These are phyloP conservation scores for Russula brevipes DNA, from an alignment of 768 basidiomycete species.

Conservation along the genomic window DNA sequence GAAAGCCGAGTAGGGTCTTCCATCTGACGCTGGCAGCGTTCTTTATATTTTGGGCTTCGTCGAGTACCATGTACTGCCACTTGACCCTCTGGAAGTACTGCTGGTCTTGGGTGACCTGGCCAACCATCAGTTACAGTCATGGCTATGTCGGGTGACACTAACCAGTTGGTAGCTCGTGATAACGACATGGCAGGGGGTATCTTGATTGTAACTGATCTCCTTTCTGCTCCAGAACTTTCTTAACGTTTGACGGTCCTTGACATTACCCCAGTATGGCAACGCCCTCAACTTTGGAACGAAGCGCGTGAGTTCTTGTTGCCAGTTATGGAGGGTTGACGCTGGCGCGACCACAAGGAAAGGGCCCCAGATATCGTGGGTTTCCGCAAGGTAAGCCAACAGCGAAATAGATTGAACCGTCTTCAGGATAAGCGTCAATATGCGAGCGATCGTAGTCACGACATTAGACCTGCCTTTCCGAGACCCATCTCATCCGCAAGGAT, in stretches of 20 bases:
- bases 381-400: constrained; percentile 89
- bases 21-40: constrained; percentile 93
- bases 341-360: constrained; percentile 98
- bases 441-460: constrained; percentile 25
- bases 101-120: constrained; percentile 88
- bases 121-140: not conserved
- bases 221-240: constrained; percentile 99
- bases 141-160: constrained; percentile 28
- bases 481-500: constrained; percentile 99
- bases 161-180: constrained; percentile 97
- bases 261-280: constrained; percentile 96
- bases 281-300: constrained; percentile 94
- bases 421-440: not conserved
- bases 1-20: constrained; percentile 95
- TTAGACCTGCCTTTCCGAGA: constrained; percentile 65
- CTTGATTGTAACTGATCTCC: constrained; percentile 89
- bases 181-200: constrained; percentile 93
- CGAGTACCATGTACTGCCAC: constrained; percentile 99
- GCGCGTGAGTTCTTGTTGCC: constrained; percentile 97
- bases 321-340: constrained; percentile 95
- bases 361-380: constrained; percentile 98
- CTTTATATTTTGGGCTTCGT: constrained; percentile 99
- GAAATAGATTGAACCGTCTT: constrained; percentile 98
- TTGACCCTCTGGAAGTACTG: constrained; percentile 97
- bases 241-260: constrained; percentile 89